Evolutionary conservation across 2,329 filamentous ascomycete genomes (phyloP).

Genomic region (Colletotrichum sp.): DNA sequence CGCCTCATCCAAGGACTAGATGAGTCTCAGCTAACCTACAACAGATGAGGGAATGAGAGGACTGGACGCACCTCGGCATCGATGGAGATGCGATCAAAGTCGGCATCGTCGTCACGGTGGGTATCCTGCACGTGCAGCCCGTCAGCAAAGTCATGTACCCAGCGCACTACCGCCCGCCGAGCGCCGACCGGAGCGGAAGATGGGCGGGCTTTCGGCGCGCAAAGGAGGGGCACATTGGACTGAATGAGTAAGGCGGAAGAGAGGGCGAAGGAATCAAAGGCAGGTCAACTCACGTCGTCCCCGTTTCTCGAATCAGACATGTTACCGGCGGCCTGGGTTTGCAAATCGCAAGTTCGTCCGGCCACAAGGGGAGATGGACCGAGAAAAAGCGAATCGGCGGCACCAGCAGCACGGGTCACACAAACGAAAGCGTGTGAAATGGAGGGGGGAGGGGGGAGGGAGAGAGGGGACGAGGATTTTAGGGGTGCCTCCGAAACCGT

Average conservation of each 20-base stretch:
- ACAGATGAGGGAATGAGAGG: not conserved
- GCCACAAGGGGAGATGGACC: not conserved
- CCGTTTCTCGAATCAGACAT: not conserved
- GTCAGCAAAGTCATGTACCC: not conserved
- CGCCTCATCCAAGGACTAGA: not conserved
- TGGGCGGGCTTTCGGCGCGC: not conserved
- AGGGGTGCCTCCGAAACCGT: not conserved
- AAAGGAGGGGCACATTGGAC: not conserved
- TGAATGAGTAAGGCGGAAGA: not conserved
- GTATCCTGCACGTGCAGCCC: not conserved
- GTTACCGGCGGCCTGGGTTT: not conserved
- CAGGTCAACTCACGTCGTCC: not conserved
- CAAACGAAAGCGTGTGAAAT: not conserved
- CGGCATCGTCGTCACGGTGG: not conserved
- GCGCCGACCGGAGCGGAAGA: not conserved
- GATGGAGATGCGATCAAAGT: not conserved
- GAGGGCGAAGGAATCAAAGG: not conserved
- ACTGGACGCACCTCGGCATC: not conserved
- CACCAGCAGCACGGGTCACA: not conserved
- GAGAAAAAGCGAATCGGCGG: not conserved
- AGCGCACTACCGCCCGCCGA: not conserved
- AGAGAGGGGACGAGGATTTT: not conserved
- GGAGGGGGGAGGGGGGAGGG: not conserved
- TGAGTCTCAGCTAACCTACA: not conserved
- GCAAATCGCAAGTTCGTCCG: not conserved